phyloP scores from a whole-genome alignment of 805 yeast genomes.

The Cyberlindnera mrakii region DNA sequence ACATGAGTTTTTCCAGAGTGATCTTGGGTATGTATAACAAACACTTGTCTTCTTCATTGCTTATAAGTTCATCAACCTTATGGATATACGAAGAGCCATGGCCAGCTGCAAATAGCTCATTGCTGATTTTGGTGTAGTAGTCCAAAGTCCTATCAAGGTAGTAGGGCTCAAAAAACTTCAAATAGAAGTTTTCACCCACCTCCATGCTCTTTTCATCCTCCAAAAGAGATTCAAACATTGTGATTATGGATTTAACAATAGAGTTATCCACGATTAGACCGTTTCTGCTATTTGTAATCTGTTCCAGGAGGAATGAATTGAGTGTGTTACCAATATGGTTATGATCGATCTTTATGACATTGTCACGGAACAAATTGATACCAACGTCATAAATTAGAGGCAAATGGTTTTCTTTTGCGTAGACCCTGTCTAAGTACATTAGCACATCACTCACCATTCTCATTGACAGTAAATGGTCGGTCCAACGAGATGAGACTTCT shows the following conservation, averaged over 20 bases:
- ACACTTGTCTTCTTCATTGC: slow-evolving; percentile 56
- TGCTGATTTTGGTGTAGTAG: slow-evolving; percentile 46
- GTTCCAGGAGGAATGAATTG: slow-evolving; percentile 43
- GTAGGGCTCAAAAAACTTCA: slow-evolving; percentile 58
- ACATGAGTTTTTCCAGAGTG: slow-evolving; percentile 48
- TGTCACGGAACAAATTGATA: slow-evolving; percentile 55
- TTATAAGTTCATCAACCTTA: slow-evolving; percentile 44
- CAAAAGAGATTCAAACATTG: slow-evolving; percentile 64
- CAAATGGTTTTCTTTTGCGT: slow-evolving; percentile 61
- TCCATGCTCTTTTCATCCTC: slow-evolving; percentile 33
- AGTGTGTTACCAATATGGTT: slow-evolving; percentile 46
- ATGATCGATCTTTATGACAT: slow-evolving; percentile 44
- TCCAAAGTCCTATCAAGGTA: slow-evolving; percentile 48
- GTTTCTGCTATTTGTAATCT: slow-evolving; percentile 51
- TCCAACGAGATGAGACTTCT: slow-evolving; percentile 44
- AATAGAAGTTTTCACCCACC: slow-evolving; percentile 57
- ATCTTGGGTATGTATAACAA: slow-evolving; percentile 46
- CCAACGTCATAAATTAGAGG: slow-evolving; percentile 72
- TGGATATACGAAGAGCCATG: slow-evolving; percentile 53
- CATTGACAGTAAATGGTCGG: slow-evolving; percentile 65
- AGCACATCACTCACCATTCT: slow-evolving; percentile 76
- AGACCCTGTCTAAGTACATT: slow-evolving; percentile 83
- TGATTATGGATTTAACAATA: slow-evolving; percentile 53
- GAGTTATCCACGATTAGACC: slow-evolving; percentile 52
- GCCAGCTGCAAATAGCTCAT: slow-evolving; percentile 34